Evolutionary conservation across 106 monocot species (phyloP), one percentile per base, ranked within the genome.

Genomic region (Alisma plantagoaquatica): DNA sequence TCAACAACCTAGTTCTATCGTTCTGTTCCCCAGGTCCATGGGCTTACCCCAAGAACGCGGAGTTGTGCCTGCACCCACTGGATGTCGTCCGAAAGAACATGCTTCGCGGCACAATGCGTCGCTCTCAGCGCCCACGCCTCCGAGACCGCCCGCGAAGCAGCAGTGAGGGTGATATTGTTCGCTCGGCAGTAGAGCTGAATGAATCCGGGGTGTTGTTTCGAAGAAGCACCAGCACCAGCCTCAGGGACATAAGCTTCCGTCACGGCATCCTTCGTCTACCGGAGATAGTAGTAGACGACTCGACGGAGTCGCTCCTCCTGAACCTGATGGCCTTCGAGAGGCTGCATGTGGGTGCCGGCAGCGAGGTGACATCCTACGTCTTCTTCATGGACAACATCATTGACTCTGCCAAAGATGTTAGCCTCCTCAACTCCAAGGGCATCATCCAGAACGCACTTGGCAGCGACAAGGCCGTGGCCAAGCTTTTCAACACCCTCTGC

Each of bases 361-460:
- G 74, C 41, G 77, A 92, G 56, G 64, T 92, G 30, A 92, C 87
- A 0, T 67, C 86, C 29, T 92, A 76, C 69, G 86, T 92, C 29
- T 82, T 80, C 79, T 92, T 92, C 79, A 92, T 92, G 92, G 86
- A 92, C 76, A 83, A 69, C 67, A 82, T 92, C 68, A 72, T 92
- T 64, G 92, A 92, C 66, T 83, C 86, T 0, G 61, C 82, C 23
- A 76, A 68, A 53, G 92, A 92, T 56, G 92, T 92, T 3, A 64
- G 54, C 62, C 54, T 87, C 30, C 74, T 92, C 17, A 28, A 67
- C 61, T 49, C 57, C 17, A 75, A 71, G 46, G 77, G 80, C 31
- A 78, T 92, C 68, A 74, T 92, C 29, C 86, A 76, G 60, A 92
- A 82, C 49, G 75, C 82, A 0, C 27, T 92, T 3, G 92, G 86